A percentile compares a stretch with the other conserved stretches of the same genome.
Evolutionary conservation across 2,329 filamentous ascomycete species (phyloP).

Genomic region (Alternaria brassicae): DNA sequence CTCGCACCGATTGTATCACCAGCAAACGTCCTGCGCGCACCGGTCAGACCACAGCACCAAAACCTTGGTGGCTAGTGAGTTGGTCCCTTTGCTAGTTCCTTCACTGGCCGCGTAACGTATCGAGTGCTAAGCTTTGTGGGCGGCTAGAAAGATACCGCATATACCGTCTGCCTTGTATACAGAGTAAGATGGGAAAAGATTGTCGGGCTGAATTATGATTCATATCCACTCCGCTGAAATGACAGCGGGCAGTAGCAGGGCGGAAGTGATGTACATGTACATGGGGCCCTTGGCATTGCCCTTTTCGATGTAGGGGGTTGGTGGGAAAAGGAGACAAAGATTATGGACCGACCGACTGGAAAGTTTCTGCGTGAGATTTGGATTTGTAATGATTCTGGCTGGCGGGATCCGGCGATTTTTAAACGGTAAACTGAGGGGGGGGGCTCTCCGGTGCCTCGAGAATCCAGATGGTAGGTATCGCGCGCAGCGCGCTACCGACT

Average conservation of each 20-base stretch:
- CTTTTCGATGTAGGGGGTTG: constrained; percentile 2
- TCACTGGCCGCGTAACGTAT: background rate
- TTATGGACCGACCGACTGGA: constrained; percentile 1
- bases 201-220: background rate
- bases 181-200: background rate
- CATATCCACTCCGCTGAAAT: background rate
- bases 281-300: background rate
- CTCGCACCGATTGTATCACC: constrained; percentile 4
- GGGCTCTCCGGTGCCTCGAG: background rate
- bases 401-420: background rate
- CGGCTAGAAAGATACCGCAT: background rate
- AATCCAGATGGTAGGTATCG: background rate
- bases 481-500: no score
- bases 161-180: background rate
- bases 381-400: background rate
- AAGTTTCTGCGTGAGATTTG: background rate
- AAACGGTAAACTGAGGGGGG: background rate
- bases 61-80: background rate
- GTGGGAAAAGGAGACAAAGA: background rate
- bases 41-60: background rate
- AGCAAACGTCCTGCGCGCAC: constrained; percentile 1
- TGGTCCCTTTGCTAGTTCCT: background rate
- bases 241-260: background rate
- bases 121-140: background rate
- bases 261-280: background rate